Percentiles rank a stretch among this genome's conserved stretches.
These are phyloP conservation scores for Gremmenia infestans DNA, from an alignment of 2,329 filamentous ascomycete species.

Conservation along the genomic window DNA sequence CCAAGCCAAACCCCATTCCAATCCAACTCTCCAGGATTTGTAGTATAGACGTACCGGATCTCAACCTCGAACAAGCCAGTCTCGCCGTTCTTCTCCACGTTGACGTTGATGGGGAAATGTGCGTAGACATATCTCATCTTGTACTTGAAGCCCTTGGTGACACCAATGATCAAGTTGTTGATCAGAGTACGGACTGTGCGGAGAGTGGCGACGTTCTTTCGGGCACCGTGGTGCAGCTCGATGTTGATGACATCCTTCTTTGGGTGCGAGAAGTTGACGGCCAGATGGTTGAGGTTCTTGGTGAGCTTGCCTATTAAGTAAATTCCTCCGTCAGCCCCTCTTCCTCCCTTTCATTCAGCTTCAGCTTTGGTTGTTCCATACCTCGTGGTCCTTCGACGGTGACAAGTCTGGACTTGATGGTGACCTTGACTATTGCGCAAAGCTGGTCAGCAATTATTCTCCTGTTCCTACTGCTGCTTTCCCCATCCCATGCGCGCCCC, in stretches of 20 bases:
- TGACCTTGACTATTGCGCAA: conserved; percentile 75
- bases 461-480: neutral
- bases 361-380: conserved; percentile 39
- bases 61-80: conserved; percentile 86
- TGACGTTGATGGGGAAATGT: conserved; percentile 99
- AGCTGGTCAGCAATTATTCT: conserved; percentile 32
- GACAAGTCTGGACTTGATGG: conserved; percentile 94
- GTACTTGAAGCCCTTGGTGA: conserved; percentile 99
- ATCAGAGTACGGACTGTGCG: conserved; percentile 97
- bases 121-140: conserved; percentile 99
- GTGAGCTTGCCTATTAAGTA: conserved; percentile 71
- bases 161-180: conserved; percentile 97
- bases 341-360: conserved; percentile 9
- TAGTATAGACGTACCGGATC: conserved; percentile 71
- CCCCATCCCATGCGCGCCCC: neutral
- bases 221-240: conserved; percentile 95
- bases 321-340: conserved; percentile 29
- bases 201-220: conserved; percentile 97
- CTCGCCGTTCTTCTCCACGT: conserved; percentile 93
- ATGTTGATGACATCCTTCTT: conserved; percentile 87
- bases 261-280: conserved; percentile 90
- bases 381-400: conserved; percentile 96
- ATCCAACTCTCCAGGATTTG: neutral
- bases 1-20: neutral
- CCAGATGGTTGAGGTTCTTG: conserved; percentile 95